Conservation (phyloP, 2,329 filamentous ascomycete species). For the Teratosphaeria pseudoeucalypti region DNA sequence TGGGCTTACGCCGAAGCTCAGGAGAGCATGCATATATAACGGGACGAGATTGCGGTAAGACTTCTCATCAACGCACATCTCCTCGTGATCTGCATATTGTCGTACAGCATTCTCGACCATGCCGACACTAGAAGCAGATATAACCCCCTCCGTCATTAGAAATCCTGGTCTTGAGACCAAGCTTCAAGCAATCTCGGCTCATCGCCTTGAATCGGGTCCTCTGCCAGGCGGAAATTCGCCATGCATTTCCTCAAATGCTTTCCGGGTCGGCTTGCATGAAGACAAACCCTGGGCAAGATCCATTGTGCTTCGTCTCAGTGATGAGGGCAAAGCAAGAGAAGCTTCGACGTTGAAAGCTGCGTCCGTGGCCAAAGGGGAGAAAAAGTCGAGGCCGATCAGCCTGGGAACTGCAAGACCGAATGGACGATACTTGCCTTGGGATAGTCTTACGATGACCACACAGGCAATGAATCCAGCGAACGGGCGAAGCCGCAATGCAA, state of each 20-base stretch:
- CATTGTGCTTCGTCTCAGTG: constrained; percentile 26
- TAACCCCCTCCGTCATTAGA: neutral
- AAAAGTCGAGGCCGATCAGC: constrained; percentile 75
- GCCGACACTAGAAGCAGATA: neutral
- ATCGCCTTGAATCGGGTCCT: neutral
- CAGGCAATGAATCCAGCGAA: constrained; percentile 57
- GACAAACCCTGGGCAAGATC: neutral
- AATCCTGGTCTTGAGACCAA: neutral
- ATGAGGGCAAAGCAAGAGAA: constrained; percentile 45
- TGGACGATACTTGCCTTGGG: constrained; percentile 81
- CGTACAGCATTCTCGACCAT: neutral
- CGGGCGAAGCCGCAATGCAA: constrained; percentile 74
- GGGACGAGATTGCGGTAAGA: neutral
- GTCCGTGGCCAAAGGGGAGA: constrained; percentile 62
- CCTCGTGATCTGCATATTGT: neutral
- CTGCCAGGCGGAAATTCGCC: neutral
- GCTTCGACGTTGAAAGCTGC: constrained; percentile 58
- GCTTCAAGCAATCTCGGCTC: neutral
- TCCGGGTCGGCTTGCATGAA: neutral
- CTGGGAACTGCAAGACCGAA: constrained; percentile 87
- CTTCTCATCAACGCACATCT: too few relatives aligned
- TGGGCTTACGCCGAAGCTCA: neutral
- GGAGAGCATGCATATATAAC: neutral
- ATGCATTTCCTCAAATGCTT: neutral
- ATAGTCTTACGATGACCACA: constrained; percentile 64